A percentile compares a stretch with the other conserved stretches of the same genome.
These are phyloP conservation scores for Chlorella sp. DNA, from an alignment of 139 green algal species.

Conservation along the genomic window DNA sequence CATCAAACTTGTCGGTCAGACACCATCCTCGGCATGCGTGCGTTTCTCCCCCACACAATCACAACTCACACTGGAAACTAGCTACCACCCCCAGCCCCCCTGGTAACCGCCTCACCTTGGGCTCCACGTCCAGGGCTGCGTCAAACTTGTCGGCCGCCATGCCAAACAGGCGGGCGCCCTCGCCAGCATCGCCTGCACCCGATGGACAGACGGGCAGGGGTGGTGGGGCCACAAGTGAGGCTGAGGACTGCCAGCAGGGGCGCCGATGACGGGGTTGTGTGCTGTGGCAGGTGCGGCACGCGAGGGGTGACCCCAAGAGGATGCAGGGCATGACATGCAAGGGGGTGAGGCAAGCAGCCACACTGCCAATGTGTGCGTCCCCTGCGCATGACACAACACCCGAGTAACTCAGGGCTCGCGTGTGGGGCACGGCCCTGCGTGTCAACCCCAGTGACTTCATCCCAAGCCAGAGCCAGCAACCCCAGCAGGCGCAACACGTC, in stretches of 20 bases:
- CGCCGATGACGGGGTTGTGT: no score
- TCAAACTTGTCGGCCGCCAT: conserved; percentile 53
- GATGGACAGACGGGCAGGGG: no score
- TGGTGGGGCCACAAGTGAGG: not conserved
- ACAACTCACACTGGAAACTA: not conserved
- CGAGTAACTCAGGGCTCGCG: no score
- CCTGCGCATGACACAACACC: not conserved
- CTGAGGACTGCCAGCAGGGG: not conserved
- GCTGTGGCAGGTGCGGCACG: no score
- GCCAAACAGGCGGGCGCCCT: conserved; percentile 37
- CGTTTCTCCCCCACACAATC: not conserved
- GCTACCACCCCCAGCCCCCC: not conserved
- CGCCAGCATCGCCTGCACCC: not conserved
- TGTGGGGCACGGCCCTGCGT: no score
- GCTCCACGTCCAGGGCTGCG: conserved; percentile 42
- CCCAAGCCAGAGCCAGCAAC: not conserved
- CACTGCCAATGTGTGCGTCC: not conserved
- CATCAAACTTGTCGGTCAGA: no score
- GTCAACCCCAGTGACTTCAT: not conserved
- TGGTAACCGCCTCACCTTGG: conserved; percentile 1
- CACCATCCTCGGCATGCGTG: no score
- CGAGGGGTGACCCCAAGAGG: no score
- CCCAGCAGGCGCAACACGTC: not conserved
- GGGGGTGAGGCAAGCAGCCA: not conserved
- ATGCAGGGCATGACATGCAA: not conserved